These are phyloP conservation scores for Neopestalotiopsis sp. DNA, from an alignment of 2,329 filamentous ascomycete genomes.

Conservation along the genomic window DNA sequence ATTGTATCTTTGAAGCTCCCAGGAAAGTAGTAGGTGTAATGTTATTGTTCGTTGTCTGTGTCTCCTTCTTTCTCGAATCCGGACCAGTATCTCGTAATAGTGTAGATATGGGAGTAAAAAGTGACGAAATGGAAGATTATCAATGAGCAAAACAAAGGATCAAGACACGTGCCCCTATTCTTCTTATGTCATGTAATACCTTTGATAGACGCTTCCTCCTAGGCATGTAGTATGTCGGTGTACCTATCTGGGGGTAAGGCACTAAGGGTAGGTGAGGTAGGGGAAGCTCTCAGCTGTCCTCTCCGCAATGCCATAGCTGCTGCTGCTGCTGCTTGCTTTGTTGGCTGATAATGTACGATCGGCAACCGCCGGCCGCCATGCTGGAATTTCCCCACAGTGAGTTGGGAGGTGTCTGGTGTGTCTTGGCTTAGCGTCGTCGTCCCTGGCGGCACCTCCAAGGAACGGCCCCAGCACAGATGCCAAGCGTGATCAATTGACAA, in stretches of 20 bases:
- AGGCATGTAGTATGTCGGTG: background rate
- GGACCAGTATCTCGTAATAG: background rate
- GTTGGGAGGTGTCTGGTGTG: background rate
- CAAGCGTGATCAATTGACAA: background rate
- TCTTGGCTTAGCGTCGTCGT: background rate
- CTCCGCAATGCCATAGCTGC: background rate
- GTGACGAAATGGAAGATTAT: background rate
- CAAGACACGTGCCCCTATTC: background rate
- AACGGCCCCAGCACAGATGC: background rate
- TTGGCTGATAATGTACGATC: background rate
- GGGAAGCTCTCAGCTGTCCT: background rate
- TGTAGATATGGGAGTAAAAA: background rate
- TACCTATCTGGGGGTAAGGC: background rate
- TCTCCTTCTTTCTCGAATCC: background rate
- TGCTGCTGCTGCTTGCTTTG: background rate
- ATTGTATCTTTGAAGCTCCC: conserved; percentile 43
- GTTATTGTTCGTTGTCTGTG: background rate
- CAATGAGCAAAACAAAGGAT: background rate
- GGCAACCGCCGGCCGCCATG: conserved; percentile 14
- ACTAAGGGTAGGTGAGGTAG: background rate
- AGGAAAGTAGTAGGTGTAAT: background rate
- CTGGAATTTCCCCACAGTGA: background rate
- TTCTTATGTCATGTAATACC: background rate
- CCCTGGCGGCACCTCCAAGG: background rate
- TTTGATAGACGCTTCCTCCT: background rate